Evolutionary conservation across 2,329 filamentous ascomycete genomes (phyloP).

Genomic region (Phoma sp.): DNA sequence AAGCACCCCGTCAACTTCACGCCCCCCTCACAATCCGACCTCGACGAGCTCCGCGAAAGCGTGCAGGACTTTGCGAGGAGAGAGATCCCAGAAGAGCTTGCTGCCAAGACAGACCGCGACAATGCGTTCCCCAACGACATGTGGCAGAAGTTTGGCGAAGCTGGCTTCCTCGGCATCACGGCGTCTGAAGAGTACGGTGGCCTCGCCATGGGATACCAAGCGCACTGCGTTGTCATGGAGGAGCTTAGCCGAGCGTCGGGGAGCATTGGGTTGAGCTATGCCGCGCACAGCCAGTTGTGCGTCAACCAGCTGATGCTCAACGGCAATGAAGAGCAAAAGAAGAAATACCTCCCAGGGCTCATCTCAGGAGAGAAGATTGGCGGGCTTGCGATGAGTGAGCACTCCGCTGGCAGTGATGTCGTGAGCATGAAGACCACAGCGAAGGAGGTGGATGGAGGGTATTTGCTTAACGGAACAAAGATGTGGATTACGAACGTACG

Average conservation of each 20-base stretch:
- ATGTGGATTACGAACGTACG: slow-evolving; percentile 98
- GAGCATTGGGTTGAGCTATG: slow-evolving; percentile 88
- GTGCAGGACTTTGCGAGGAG: slow-evolving; percentile 88
- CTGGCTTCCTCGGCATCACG: slow-evolving; percentile 89
- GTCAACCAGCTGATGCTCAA: slow-evolving; percentile 96
- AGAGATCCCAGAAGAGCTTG: slow-evolving; percentile 84
- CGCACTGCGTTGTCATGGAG: slow-evolving; percentile 94
- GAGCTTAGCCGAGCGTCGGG: slow-evolving; percentile 87
- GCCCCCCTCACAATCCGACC: slow-evolving; percentile 73
- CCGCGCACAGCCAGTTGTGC: slow-evolving; percentile 93
- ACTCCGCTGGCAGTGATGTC: slow-evolving; percentile 88
- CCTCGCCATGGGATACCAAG: slow-evolving; percentile 91
- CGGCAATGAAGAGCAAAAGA: slow-evolving; percentile 79
- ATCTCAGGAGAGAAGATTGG: slow-evolving; percentile 83
- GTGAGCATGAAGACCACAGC: slow-evolving; percentile 93
- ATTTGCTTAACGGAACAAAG: slow-evolving; percentile 85
- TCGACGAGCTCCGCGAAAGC: slow-evolving; percentile 79
- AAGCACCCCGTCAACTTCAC: slow-evolving; percentile 73
- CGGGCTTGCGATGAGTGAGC: slow-evolving; percentile 93
- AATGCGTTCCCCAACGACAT: slow-evolving; percentile 91
- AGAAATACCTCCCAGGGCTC: slow-evolving; percentile 77
- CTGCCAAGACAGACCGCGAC: slow-evolving; percentile 78
- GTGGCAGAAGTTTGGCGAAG: slow-evolving; percentile 93
- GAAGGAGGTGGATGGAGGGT: slow-evolving; percentile 81
- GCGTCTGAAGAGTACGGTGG: slow-evolving; percentile 92